These are phyloP conservation scores for Beta corolliflora DNA, from an alignment of 179 eudicot genomes.

Conservation along the genomic window DNA sequence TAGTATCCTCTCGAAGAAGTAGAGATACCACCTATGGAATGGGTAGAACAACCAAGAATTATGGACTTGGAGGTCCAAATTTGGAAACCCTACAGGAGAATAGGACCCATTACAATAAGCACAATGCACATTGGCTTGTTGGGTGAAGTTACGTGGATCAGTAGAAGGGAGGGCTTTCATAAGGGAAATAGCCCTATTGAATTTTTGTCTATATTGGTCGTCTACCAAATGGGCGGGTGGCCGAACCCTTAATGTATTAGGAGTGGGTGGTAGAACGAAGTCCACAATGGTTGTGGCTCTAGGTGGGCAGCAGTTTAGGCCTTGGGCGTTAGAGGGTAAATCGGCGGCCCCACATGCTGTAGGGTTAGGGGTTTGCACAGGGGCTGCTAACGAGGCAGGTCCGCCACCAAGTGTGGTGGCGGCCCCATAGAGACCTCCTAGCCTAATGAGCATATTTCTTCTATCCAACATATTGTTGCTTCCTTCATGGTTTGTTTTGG, in stretches of 20 bases:
- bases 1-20: conserved; percentile 67
- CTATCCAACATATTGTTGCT: conserved; percentile 42
- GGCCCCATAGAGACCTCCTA: conserved; percentile 18
- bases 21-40: conserved; percentile 66
- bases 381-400: conserved; percentile 46
- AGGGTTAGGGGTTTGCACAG: conserved; percentile 46
- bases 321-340: conserved; percentile 39
- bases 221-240: conserved; percentile 74
- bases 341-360: conserved; percentile 56
- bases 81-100: conserved; percentile 61
- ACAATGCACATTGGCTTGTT: conserved; percentile 86
- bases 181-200: conserved; percentile 50
- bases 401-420: conserved; percentile 33
- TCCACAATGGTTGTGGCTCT: conserved; percentile 35
- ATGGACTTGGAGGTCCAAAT: conserved; percentile 71
- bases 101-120: conserved; percentile 85
- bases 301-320: conserved; percentile 73
- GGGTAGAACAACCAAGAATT: conserved; percentile 82
- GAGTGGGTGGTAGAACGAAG: conserved; percentile 38
- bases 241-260: conserved; percentile 47
- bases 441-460: conserved; percentile 55
- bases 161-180: conserved; percentile 68
- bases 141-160: conserved; percentile 77
- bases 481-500: conserved; percentile 5
- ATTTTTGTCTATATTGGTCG: conserved; percentile 48